Base-by-base conservation (phyloP, 2,329 filamentous ascomycete species). In the Fusarium veterinarium region DNA sequence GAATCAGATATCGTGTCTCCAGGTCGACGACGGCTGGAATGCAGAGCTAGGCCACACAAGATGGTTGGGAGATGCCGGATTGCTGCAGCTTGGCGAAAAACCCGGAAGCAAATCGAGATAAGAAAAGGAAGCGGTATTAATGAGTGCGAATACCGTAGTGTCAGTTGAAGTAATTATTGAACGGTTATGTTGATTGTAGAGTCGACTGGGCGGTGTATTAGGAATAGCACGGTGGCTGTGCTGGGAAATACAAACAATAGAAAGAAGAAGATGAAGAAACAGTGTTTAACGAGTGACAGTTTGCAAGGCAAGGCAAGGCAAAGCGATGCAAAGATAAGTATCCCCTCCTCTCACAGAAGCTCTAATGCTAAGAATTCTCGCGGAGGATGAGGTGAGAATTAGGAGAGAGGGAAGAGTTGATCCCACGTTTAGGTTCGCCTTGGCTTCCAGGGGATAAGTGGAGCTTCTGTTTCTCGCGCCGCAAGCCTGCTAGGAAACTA, bases 11-110 rank as follows among this genome's bases (percentile, higher is more conserved):
- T 63, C 65, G 65, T 67, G 71, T 76, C 60, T 66, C 72, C 65
- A 31, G 69, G 74, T 75, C 70, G 69, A 73, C 67, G 53, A 61
- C 48, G 31, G 72, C 61, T 65, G 75, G 75, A 77, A 77, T 77
- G 75, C 64, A 61, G 49, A 59, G 37, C 49, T 46, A 60, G 64
- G 73, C 60, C 46, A 64, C 51, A 62, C 58, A 64, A 57, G 57
- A 41, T 57, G 66, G 53, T 66, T 67, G 60, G 55, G 44, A 17
- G 60, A 35, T 51, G 35, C 60, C 59, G 64, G 63, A 40, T 67
- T 63, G 55, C 59, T 64, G 71, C 40, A 67, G 46, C 51, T 49
- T 45, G 44, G 30, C 17, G 38, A 33, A 60, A 60, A 38, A 46
- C 40, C 56, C 53, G 60, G 66, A 67, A 67, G 57, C 23, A 46